Percentiles rank a stretch among this genome's conserved stretches.
Conservation (phyloP, 805 yeast species). For the Lipomyces mesembrius region DNA sequence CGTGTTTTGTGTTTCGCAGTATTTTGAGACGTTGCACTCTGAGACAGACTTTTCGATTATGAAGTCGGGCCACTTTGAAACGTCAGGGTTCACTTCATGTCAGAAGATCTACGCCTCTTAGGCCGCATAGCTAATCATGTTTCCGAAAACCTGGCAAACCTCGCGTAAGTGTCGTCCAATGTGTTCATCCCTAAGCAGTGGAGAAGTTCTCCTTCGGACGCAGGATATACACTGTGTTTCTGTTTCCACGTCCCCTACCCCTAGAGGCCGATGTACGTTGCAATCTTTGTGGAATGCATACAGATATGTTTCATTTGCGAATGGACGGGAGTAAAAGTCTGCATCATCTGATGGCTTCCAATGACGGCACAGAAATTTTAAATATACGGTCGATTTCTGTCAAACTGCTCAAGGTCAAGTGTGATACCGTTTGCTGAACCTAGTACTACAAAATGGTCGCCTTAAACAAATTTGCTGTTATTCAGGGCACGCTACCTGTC, state of each 20-base stretch:
- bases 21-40: not conserved
- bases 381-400: not conserved
- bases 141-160: not conserved
- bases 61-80: not conserved
- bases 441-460: not conserved
- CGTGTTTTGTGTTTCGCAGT: not conserved
- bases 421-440: not conserved
- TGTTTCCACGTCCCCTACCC: too few species aligned
- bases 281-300: not conserved
- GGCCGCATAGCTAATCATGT: not conserved
- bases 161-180: not conserved
- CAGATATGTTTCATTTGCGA: not conserved
- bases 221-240: not conserved
- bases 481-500: slow-evolving; percentile 1
- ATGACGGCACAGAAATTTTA: not conserved
- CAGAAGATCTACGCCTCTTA: too few species aligned
- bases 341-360: not conserved
- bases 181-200: not conserved
- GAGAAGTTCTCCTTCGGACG: not conserved
- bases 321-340: not conserved
- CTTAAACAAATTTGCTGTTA: not conserved
- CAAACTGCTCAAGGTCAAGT: not conserved
- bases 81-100: too few species aligned
- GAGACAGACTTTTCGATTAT: not conserved
- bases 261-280: not conserved